phyloP scores from a whole-genome alignment of 2,329 filamentous ascomycete genomes.

The Cadophora sp. region DNA sequence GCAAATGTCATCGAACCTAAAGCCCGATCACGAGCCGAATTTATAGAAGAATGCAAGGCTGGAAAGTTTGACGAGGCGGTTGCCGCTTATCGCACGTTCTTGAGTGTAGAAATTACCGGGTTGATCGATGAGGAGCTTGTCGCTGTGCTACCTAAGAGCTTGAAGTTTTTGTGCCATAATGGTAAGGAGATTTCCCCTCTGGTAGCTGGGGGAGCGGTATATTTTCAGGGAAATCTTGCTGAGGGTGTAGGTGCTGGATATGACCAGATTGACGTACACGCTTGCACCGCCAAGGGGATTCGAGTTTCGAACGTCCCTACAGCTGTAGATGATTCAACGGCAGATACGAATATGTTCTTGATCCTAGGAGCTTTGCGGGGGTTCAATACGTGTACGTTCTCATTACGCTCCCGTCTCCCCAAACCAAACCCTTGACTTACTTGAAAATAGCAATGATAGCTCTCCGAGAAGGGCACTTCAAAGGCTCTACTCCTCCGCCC shows the following conservation, averaged over 20 bases:
- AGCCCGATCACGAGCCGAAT: constrained; percentile 67
- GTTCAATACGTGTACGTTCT: constrained; percentile 60
- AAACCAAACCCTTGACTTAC: neutral
- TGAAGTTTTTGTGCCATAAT: constrained; percentile 67
- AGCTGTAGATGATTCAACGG: constrained; percentile 82
- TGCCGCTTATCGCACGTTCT: constrained; percentile 75
- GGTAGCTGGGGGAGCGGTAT: no score
- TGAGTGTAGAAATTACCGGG: constrained; percentile 69
- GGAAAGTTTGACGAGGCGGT: constrained; percentile 71
- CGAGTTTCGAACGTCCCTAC: constrained; percentile 82
- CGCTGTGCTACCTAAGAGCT: constrained; percentile 57
- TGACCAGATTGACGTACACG: constrained; percentile 78
- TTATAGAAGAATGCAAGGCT: constrained; percentile 70
- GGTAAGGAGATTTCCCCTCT: constrained; percentile 49
- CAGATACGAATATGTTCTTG: constrained; percentile 81
- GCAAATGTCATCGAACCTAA: constrained; percentile 70
- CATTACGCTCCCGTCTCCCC: neutral
- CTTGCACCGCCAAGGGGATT: constrained; percentile 71
- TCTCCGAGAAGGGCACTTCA: constrained; percentile 72
- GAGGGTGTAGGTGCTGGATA: constrained; percentile 73
- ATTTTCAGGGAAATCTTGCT: neutral
- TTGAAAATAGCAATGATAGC: constrained; percentile 58
- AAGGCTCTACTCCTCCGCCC: constrained; percentile 61
- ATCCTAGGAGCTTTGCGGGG: constrained; percentile 81
- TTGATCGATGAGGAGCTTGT: constrained; percentile 75